These are phyloP conservation scores for Juncus inflexus DNA, from an alignment of 176 grass and related monocot species.

Conservation along the genomic window DNA sequence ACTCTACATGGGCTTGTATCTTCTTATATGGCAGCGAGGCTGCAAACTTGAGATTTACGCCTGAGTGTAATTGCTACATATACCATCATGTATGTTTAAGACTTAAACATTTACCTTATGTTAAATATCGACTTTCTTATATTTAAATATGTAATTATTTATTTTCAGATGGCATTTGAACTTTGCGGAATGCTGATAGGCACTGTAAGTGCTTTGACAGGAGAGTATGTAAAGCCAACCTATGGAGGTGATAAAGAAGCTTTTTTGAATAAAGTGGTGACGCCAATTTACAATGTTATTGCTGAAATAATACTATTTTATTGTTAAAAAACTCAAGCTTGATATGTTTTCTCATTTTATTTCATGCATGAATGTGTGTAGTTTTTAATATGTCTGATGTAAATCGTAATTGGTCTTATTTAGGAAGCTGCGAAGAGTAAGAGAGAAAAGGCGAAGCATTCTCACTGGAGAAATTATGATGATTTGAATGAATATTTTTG, in stretches of 20 bases:
- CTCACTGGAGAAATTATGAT: constrained; percentile 84
- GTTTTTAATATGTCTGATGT: constrained; percentile 4
- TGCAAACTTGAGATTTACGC: constrained; percentile 97
- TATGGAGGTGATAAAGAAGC: constrained; percentile 97
- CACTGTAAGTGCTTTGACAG: constrained; percentile 79
- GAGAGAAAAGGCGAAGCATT: constrained; percentile 58
- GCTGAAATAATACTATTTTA: constrained; percentile 36
- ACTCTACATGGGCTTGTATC: constrained; percentile 92
- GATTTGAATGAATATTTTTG: constrained; percentile 90
- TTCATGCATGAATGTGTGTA: constrained; percentile 28
- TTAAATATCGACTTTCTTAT: background rate
- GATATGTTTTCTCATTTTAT: constrained; percentile 1
- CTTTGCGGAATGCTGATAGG: constrained; percentile 85
- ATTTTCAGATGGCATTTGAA: constrained; percentile 90
- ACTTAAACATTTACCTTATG: constrained; percentile 7
- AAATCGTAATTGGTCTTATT: constrained; percentile 18
- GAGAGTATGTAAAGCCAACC: constrained; percentile 79
- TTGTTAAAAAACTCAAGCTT: constrained; percentile 19
- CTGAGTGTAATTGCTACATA: constrained; percentile 96
- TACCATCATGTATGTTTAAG: constrained; percentile 82
- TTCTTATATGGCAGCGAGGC: constrained; percentile 99
- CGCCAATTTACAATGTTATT: constrained; percentile 79
- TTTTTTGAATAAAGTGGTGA: constrained; percentile 82
- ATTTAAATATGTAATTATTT: constrained; percentile 15
- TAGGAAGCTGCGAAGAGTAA: constrained; percentile 74